Evolutionary conservation across 495 filamentous ascomycete species (phyloP), one percentile per base, ranked within the genome.

Genomic region (Xylaria intraflava): DNA sequence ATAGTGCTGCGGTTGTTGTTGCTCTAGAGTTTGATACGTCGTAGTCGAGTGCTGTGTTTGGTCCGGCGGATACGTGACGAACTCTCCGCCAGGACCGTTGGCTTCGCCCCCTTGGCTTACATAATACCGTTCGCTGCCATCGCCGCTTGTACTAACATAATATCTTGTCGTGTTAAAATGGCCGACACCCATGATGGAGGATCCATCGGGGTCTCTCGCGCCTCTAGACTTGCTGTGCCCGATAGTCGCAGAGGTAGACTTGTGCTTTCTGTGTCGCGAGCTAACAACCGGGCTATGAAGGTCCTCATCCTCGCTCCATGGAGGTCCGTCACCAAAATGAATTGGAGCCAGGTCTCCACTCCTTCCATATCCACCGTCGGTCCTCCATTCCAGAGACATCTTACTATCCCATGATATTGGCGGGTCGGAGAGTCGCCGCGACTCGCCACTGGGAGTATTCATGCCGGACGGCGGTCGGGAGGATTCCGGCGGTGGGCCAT

Each of bases 261-360:
- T 93, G 68, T 88, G 83, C 68, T 92, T 93, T 64, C 83, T 86
- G 66, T 94, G 89, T 22, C 87, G 78, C 8, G 84, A 81, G 51
- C 81, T 85, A 12, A 86, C 78, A 3, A 96, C 87, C 6, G 92
- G 92, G 62, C 89, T 94, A 62, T 95, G 89, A 42, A 97, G 71
- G 69, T 97, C 92, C 62, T 96, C 91, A 68, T 97, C 92, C 69
- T 97, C 92, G 68, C 88, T 94, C 76, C 88, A 97, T n/a, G 92
- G 92, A 5, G 92, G 92, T 2, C 92, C 93, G 68, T 95, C 92
- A 11, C 78, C 84, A 65, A 95, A 94, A 14, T 89, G 84, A 65
- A 94, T 91, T 14, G 87, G 82, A 11, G 93, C 86, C 24, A 95
- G 72, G 60, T 91, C 84, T 38, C 77, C 85, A 62, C 66, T 71